phyloP scores from a whole-genome alignment of 78 protist species.

The Bodo saltans region DNA sequence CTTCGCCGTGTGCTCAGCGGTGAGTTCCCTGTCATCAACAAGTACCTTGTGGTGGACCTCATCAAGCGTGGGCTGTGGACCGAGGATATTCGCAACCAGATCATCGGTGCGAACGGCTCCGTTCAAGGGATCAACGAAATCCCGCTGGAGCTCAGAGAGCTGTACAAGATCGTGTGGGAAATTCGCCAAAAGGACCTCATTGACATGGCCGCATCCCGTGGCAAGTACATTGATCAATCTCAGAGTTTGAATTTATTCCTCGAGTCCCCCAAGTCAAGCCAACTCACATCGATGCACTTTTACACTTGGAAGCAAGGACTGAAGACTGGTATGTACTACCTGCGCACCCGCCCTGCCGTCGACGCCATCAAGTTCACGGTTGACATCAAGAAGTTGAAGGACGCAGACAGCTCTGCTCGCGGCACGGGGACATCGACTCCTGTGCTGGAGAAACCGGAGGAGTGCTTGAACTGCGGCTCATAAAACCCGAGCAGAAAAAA shows the following conservation, averaged over 20 bases:
- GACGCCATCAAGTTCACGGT: slow-evolving; percentile 73
- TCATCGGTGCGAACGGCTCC: slow-evolving; percentile 85
- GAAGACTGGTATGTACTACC: slow-evolving; percentile 98
- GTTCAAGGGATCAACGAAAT: slow-evolving; percentile 78
- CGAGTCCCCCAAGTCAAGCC: slow-evolving; percentile 75
- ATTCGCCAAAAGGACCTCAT: slow-evolving; percentile 81
- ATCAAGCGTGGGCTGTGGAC: slow-evolving; percentile 83
- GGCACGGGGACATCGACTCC: not conserved
- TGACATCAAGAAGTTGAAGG: slow-evolving; percentile 4
- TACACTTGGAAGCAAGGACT: slow-evolving; percentile 95
- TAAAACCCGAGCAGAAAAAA: not conserved
- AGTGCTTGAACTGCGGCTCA: slow-evolving; percentile 17
- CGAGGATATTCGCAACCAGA: slow-evolving; percentile 48
- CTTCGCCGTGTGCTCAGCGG: slow-evolving; percentile 91
- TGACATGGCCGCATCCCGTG: slow-evolving; percentile 97
- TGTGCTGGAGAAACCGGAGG: not conserved
- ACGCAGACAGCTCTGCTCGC: not conserved
- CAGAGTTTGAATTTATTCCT: slow-evolving; percentile 85
- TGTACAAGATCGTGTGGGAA: slow-evolving; percentile 97
- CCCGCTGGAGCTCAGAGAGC: slow-evolving; percentile 74
- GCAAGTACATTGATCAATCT: slow-evolving; percentile 92
- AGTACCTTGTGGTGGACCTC: slow-evolving; percentile 87
- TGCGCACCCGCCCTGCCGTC: slow-evolving; percentile 72
- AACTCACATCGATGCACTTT: slow-evolving; percentile 96
- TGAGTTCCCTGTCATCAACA: slow-evolving; percentile 92